phyloP scores from a whole-genome alignment of 1,139 yeast species.

The Magnusiomyces ingens region DNA sequence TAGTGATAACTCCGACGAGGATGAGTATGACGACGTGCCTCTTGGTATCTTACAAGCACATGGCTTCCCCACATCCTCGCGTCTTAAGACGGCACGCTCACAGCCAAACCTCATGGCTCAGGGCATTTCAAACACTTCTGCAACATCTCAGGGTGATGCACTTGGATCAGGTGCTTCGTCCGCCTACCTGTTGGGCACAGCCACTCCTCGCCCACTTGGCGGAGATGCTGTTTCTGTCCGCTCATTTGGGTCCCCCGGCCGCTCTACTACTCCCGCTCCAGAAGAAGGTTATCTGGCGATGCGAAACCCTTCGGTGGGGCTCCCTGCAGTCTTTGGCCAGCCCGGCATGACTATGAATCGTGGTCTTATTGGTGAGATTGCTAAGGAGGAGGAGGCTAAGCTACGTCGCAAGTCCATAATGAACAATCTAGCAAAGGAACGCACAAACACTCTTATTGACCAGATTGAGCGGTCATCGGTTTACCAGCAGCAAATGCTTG shows the following conservation, averaged over 20 bases:
- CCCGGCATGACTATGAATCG: constrained; percentile 20
- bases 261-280: constrained; percentile 8
- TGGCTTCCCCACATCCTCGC: constrained; percentile 31
- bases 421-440: constrained; percentile 10
- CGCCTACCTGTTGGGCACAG: neutral
- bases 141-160: constrained; percentile 2
- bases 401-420: constrained; percentile 24
- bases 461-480: constrained; percentile 2
- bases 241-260: constrained; percentile 12
- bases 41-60: constrained; percentile 37
- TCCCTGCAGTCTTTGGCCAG: constrained; percentile 26
- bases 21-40: constrained; percentile 38
- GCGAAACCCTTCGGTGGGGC: constrained; percentile 17
- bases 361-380: constrained; percentile 37
- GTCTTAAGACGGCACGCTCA: constrained; percentile 20
- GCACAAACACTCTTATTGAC: constrained; percentile 15
- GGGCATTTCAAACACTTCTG: neutral
- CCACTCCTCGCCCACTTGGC: constrained; percentile 1
- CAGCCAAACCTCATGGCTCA: constrained; percentile 17
- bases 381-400: constrained; percentile 37
- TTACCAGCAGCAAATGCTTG: constrained; percentile 1
- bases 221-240: constrained; percentile 15
- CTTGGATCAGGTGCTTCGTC: neutral
- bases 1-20: constrained; percentile 30
- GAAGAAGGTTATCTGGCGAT: constrained; percentile 15